Evolutionary conservation across 2,329 filamentous ascomycete genomes (phyloP).

Genomic region (Trichoderma sp.): DNA sequence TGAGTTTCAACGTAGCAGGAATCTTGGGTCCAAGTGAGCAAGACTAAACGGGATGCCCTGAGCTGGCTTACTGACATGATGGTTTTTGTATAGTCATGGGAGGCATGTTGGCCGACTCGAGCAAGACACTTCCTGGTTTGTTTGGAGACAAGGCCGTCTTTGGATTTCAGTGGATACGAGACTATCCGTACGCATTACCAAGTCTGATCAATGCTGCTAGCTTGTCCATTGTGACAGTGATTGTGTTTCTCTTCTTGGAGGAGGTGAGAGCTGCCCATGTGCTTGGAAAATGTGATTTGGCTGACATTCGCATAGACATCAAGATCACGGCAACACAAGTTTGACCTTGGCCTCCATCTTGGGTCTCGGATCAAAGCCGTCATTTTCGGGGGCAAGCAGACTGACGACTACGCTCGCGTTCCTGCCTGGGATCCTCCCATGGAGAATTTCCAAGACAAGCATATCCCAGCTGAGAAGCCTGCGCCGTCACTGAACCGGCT

Average conservation of each 20-base stretch:
- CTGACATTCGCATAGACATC: slow-evolving; percentile 35
- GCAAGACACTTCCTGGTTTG: not conserved
- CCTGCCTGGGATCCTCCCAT: not conserved
- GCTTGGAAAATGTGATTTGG: not conserved
- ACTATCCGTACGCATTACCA: slow-evolving; percentile 69
- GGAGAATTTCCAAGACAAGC: slow-evolving; percentile 22
- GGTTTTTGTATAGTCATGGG: not conserved
- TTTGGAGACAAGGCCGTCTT: slow-evolving; percentile 13
- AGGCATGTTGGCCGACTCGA: slow-evolving; percentile 8
- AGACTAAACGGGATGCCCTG: not conserved
- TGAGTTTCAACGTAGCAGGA: slow-evolving; percentile 5
- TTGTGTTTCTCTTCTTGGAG: slow-evolving; percentile 68
- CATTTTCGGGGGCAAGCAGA: slow-evolving; percentile 30
- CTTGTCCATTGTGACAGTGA: slow-evolving; percentile 54
- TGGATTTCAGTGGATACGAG: slow-evolving; percentile 54
- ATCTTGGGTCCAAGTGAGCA: slow-evolving; percentile 1
- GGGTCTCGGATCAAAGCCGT: slow-evolving; percentile 35
- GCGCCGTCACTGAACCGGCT: slow-evolving; percentile 26
- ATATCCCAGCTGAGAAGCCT: not conserved
- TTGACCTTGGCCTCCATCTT: slow-evolving; percentile 46
- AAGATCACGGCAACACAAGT: slow-evolving; percentile 31
- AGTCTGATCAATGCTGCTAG: slow-evolving; percentile 66
- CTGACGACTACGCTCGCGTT: slow-evolving; percentile 26
- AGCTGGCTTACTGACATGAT: not conserved
- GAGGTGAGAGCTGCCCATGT: slow-evolving; percentile 48